phyloP scores from a whole-genome alignment of 2,329 filamentous ascomycete species.

The Teratosphaeria pseudoeucalypti region DNA sequence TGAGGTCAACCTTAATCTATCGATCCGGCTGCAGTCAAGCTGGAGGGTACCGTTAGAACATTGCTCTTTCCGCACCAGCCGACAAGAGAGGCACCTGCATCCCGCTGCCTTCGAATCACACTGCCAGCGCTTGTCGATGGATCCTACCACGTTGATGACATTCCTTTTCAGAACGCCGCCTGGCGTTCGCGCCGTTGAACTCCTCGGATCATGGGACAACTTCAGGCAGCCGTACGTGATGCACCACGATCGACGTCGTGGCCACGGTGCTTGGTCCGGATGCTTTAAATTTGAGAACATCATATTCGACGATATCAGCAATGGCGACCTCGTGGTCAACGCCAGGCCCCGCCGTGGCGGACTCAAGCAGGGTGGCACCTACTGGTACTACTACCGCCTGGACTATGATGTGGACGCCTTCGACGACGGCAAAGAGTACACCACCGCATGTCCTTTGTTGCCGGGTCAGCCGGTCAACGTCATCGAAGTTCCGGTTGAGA shows the following conservation, averaged over 20 bases:
- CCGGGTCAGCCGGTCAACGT: constrained; percentile 84
- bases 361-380: constrained; percentile 83
- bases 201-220: constrained; percentile 94
- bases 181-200: constrained; percentile 50
- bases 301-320: constrained; percentile 64
- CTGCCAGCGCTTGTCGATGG: neutral
- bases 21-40: neutral
- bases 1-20: neutral
- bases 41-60: neutral
- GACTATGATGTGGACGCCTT: constrained; percentile 68
- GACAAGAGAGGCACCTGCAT: neutral
- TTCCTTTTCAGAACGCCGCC: constrained; percentile 32
- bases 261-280: constrained; percentile 70
- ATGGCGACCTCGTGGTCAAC: constrained; percentile 51
- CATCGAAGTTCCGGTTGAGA: constrained; percentile 65
- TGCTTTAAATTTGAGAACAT: constrained; percentile 82
- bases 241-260: constrained; percentile 66
- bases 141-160: constrained; percentile 25
- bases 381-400: constrained; percentile 94
- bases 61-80: neutral
- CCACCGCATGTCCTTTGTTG: constrained; percentile 71
- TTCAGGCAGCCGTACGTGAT: constrained; percentile 70
- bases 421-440: constrained; percentile 62
- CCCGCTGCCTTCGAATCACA: neutral
- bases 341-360: constrained; percentile 57